Conservation (phyloP, 805 yeast genomes). For the Lipomyces starkeyi region DNA sequence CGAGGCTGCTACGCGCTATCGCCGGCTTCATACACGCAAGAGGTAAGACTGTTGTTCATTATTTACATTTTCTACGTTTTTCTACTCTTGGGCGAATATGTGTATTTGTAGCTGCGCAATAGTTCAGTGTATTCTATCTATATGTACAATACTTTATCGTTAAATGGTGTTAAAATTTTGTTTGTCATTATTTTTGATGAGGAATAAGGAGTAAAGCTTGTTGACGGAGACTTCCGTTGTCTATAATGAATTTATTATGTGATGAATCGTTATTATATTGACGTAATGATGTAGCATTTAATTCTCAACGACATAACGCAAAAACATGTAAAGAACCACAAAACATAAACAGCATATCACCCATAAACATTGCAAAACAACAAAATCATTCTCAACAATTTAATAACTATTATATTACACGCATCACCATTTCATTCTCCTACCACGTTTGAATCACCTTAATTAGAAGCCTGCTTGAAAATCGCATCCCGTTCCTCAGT, state of each 20-base stretch:
- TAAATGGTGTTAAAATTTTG: neutral
- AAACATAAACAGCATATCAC: neutral
- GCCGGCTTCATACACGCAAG: neutral
- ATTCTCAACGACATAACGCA: neutral
- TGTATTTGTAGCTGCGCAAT: neutral
- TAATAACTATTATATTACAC: neutral
- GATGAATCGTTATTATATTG: neutral
- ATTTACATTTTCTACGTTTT: neutral
- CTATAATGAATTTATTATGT: neutral
- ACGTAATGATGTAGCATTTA: neutral
- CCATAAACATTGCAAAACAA: neutral
- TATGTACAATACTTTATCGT: neutral
- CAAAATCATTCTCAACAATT: neutral
- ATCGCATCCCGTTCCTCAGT: constrained; percentile 46
- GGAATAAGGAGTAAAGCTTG: neutral
- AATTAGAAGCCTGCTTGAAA: constrained; percentile 32
- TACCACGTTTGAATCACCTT: neutral
- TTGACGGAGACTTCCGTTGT: neutral
- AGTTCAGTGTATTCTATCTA: neutral
- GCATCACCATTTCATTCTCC: neutral
- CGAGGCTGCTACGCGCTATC: neutral
- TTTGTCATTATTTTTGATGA: neutral
- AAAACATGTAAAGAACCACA: neutral
- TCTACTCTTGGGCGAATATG: neutral
- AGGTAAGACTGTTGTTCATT: too few relatives aligned